A percentile compares a stretch with the other conserved stretches of the same genome.
phyloP scores from a whole-genome alignment of 495 filamentous ascomycete species.

The Stereocaulon alpinum region DNA sequence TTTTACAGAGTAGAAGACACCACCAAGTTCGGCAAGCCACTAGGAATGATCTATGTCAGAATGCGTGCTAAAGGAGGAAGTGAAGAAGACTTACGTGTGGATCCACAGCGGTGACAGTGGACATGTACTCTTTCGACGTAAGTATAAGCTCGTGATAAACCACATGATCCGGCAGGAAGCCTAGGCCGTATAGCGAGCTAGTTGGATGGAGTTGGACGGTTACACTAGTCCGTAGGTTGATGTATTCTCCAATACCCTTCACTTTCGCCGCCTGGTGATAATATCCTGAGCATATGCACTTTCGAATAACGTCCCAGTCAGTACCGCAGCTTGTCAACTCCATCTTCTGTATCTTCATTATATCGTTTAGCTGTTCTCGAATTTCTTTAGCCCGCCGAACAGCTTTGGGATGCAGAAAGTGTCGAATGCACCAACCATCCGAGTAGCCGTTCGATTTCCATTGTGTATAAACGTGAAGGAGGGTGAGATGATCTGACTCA shows the following conservation, averaged over 20 bases:
- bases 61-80: neutral
- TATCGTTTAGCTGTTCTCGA: conserved; percentile 82
- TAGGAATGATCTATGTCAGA: conserved; percentile 17
- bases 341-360: conserved; percentile 94
- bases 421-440: conserved; percentile 82
- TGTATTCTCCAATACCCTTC: conserved; percentile 93
- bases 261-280: conserved; percentile 98
- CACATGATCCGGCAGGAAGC: conserved; percentile 92
- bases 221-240: conserved; percentile 90
- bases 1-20: conserved; percentile 97
- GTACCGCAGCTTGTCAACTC: conserved; percentile 78
- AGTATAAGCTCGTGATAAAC: conserved; percentile 98
- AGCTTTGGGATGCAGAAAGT: conserved; percentile 90
- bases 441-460: conserved; percentile 87
- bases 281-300: conserved; percentile 95
- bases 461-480: conserved; percentile 91
- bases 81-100: conserved; percentile 52
- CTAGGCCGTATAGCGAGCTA: conserved; percentile 80
- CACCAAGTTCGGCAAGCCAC: conserved; percentile 96
- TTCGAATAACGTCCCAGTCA: conserved; percentile 91
- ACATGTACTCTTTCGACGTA: conserved; percentile 98
- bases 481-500: conserved; percentile 92
- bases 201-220: conserved; percentile 92
- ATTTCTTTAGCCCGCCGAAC: conserved; percentile 87
- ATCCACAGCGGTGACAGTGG: conserved; percentile 90